Conservation (phyloP, 768 basidiomycete species). For the Dioszegia crocea region DNA sequence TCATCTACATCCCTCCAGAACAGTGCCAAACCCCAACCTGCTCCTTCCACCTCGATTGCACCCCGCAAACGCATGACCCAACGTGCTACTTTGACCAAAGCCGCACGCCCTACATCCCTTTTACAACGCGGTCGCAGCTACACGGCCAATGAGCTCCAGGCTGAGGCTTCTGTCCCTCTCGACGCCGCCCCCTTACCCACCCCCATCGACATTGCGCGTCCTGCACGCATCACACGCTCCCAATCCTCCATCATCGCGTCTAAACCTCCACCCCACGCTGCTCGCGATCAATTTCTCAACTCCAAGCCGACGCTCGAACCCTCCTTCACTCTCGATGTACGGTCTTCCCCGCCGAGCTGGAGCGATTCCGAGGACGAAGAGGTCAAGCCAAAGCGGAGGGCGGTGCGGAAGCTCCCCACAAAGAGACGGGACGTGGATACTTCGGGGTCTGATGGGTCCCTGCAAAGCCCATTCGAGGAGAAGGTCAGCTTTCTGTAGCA, state of each 20-base stretch:
- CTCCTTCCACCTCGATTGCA: background rate
- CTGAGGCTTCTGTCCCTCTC: slow-evolving; percentile 11
- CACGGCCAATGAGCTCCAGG: slow-evolving; percentile 39
- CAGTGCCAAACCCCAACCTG: slow-evolving; percentile 24
- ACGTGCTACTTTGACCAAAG: slow-evolving; percentile 5
- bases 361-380: slow-evolving; percentile 8
- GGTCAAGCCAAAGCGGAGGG: background rate
- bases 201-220: background rate
- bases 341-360: slow-evolving; percentile 1
- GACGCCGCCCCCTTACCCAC: background rate
- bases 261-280: background rate
- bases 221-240: background rate
- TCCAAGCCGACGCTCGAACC: background rate
- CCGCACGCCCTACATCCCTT: slow-evolving; percentile 20
- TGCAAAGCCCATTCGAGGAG: slow-evolving; percentile 7
- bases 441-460: background rate
- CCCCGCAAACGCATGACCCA: background rate
- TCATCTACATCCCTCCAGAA: slow-evolving; percentile 41
- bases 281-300: background rate
- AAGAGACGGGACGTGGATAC: background rate
- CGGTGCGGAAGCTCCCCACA: background rate
- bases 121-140: slow-evolving; percentile 43
- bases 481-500: slow-evolving; percentile 4
- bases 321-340: background rate
- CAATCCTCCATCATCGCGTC: slow-evolving; percentile 4